Evolutionary conservation across 768 basidiomycete species (phyloP).

Genomic region (Nevesoporus exiguus): DNA sequence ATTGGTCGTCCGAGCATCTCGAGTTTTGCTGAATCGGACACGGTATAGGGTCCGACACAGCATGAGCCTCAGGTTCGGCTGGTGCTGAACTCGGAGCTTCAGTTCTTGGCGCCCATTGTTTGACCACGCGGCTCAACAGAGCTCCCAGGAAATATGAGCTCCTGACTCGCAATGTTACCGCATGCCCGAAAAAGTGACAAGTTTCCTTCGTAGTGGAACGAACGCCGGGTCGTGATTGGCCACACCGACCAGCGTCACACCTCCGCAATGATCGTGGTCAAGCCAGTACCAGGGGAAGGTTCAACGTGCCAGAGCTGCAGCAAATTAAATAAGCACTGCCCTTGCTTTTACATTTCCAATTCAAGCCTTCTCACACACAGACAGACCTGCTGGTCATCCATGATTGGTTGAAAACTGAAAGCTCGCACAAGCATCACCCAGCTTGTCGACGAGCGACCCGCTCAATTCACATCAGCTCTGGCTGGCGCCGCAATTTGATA

Average conservation of each 20-base stretch:
- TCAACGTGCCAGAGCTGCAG: neutral
- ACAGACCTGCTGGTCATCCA: neutral
- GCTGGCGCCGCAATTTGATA: neutral
- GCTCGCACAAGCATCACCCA: too few relatives aligned
- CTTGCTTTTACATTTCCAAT: neutral
- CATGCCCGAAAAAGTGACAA: constrained; percentile 4
- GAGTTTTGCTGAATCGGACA: neutral
- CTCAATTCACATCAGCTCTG: neutral
- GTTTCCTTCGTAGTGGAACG: constrained; percentile 9
- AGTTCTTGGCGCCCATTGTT: constrained; percentile 17
- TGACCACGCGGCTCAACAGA: constrained; percentile 14
- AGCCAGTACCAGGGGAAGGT: neutral
- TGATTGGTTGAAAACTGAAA: constrained; percentile 14
- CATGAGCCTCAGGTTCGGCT: neutral
- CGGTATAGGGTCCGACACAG: constrained; percentile 9
- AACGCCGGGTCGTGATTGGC: constrained; percentile 15
- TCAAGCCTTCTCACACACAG: constrained; percentile 2
- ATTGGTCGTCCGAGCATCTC: constrained; percentile 10
- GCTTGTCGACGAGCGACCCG: too few relatives aligned
- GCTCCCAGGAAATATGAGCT: constrained; percentile 17
- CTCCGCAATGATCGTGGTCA: constrained; percentile 26
- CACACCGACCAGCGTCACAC: neutral
- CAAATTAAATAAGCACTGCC: constrained; percentile 13
- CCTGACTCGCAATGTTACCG: constrained; percentile 6
- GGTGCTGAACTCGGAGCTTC: neutral